Evolutionary conservation across 768 basidiomycete genomes (phyloP), one percentile per base, ranked within the genome.

Genomic region (Suillus cothurnatus): DNA sequence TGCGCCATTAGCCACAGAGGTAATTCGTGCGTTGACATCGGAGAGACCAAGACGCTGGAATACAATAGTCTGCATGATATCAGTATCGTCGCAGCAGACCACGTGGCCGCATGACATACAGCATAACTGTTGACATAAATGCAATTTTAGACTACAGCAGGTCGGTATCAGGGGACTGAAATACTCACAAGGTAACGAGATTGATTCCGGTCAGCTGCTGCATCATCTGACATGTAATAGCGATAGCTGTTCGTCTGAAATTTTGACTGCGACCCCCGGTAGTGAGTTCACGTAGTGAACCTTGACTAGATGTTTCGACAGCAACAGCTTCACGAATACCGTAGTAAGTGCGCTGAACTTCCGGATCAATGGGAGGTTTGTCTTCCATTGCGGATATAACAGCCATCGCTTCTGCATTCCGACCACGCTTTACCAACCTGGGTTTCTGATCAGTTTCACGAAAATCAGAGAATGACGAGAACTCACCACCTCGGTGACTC

Each of bases 361-460:
- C 63, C 0, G 71, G 62, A 64, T 81, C 75, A 34, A 77, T 74
- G 56, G 73, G 69, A 11, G 73, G 71, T 57, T 72, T 77, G 61
- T 78, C 76, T 52, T 80, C 79, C 14, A 83, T 72, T 5, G 80
- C 79, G 28, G 78, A 76, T 36, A 83, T 78, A n/a, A 82, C 79
- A 1, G 79, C 79, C 2, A 80, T 72, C 3, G 79, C 78, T 64
- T 82, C 81, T 1, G 73, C 77, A 66, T 78, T 64, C 45, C 75
- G 76, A 3, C 81, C 81, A 32, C 77, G 74, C 53, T 55, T 55
- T 3, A 55, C 53, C 53, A 55, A 55, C 53, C 53, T 55, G 21
- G 11, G 31, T 9, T 55, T 32, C 31, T 32, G 21, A 32, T 55
- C 21, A 55, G 19, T 55, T 32, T 21, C 21, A 32, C 3, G 31